Percentiles rank a stretch among this genome's conserved stretches.
Evolutionary conservation across 345 rosid species (phyloP).

Genomic region (Rhodomyrtus tomentosa): DNA sequence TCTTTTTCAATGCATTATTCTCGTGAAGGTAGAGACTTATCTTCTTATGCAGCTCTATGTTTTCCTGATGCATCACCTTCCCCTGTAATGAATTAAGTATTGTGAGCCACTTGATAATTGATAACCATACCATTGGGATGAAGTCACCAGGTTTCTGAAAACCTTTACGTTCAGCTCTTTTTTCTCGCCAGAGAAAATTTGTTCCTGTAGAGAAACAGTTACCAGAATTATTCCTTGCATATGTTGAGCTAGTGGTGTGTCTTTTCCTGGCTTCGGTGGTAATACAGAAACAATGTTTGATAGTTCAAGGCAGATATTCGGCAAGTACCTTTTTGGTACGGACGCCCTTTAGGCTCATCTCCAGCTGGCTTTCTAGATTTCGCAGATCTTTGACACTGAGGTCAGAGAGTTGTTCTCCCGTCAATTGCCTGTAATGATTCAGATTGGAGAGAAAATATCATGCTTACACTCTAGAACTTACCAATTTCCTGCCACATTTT

Average conservation of each 20-base stretch:
- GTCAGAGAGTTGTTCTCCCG: conserved; percentile 70
- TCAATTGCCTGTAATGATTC: conserved; percentile 42
- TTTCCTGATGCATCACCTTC: conserved; percentile 43
- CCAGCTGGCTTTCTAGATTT: conserved; percentile 47
- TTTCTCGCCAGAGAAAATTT: conserved; percentile 48
- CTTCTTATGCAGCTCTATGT: conserved; percentile 62
- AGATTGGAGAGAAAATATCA: neutral
- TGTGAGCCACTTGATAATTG: neutral
- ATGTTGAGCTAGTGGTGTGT: neutral
- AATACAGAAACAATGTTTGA: neutral
- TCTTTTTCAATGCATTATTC: conserved; percentile 30
- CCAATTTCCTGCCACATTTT: neutral
- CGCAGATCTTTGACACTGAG: conserved; percentile 36
- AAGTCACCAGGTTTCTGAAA: neutral
- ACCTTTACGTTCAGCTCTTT: conserved; percentile 51
- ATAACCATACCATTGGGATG: neutral
- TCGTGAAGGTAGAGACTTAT: conserved; percentile 37
- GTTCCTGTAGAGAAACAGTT: conserved; percentile 27
- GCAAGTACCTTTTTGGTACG: conserved; percentile 47
- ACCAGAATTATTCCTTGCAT: neutral
- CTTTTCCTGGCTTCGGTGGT: neutral
- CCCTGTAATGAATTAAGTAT: conserved; percentile 35
- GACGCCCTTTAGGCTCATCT: conserved; percentile 44
- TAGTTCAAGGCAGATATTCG: neutral
- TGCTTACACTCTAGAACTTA: neutral